Evolutionary conservation across 768 basidiomycete species (phyloP), one percentile per base, ranked within the genome.

Genomic region (Phaeotremella skinneri): DNA sequence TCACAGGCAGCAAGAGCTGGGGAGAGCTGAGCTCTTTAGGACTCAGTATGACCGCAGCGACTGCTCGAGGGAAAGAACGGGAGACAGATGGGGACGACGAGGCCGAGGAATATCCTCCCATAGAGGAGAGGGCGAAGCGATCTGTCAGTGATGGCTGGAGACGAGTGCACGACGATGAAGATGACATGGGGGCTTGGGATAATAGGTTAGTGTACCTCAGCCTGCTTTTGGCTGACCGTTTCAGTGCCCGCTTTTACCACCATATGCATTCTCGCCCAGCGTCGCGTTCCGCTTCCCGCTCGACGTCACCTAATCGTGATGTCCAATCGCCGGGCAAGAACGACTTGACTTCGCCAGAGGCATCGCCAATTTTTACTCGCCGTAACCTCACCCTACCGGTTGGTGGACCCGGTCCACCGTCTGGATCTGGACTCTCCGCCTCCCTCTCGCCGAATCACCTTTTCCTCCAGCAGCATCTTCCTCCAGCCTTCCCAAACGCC

Each of bases 171-270:
- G 56, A 45, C 20, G 66, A 67, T 29, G 63, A 56, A 23, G 59
- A 57, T 25, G 54, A 43, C 9, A 49, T 65, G n/a, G n/a, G n/a
- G n/a, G n/a, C n/a, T 6, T 67, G 67, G 61, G 75, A 74, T 58
- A 72, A 74, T 49, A 71, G 69, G 74, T 70, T 55, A 58, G 68
- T 67, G 23, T 2, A 14, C 1, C 42, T 37, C 34, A 7, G 14
- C 20, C 25, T 39, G 1, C 37, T n/a, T 13, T 14, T 27, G 25
- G 2, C 52, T 51, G 17, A 45, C 27, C 2, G 2, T n/a, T n/a
- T 11, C 43, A 76, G 75, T 53, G 75, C 75, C 11, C 64, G 75
- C 20, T 76, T 67, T 58, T 76, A 74, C 47, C 71, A 76, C 39
- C 72, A 67, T 29, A 39, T 69, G 4, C 67, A 76, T 39, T 72